Evolutionary conservation across 2,329 filamentous ascomycete species (phyloP).

Genomic region (Fusarium irregulare): DNA sequence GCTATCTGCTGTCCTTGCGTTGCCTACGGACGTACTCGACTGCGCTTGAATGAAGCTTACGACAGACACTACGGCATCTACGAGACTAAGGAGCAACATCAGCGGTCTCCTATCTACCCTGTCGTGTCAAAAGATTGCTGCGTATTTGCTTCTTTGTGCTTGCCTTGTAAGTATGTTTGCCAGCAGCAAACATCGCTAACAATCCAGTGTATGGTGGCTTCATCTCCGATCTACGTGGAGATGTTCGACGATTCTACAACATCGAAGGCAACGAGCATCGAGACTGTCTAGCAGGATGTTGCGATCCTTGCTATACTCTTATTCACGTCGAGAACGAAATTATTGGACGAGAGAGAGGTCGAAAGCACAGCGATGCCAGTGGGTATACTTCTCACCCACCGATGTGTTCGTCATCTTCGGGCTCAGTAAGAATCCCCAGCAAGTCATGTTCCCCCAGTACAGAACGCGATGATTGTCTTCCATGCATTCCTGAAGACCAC

Average conservation of each 20-base stretch:
- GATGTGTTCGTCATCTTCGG: conserved; percentile 34
- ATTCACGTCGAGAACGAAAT: conserved; percentile 50
- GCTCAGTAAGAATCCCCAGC: background rate
- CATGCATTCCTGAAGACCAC: conserved; percentile 34
- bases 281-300: conserved; percentile 47
- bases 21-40: conserved; percentile 15
- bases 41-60: background rate
- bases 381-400: conserved; percentile 39
- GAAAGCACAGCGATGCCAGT: conserved; percentile 2
- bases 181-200: background rate
- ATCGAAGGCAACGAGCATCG: conserved; percentile 43
- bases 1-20: conserved; percentile 14
- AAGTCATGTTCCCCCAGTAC: background rate
- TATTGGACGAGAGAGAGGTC: conserved; percentile 43
- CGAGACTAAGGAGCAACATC: background rate
- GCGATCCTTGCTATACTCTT: conserved; percentile 46
- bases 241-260: conserved; percentile 49
- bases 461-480: conserved; percentile 12
- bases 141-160: conserved; percentile 31
- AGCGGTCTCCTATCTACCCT: background rate
- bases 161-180: conserved; percentile 43
- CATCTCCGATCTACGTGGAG: conserved; percentile 46
- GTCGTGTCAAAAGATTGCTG: conserved; percentile 4
- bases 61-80: conserved; percentile 3
- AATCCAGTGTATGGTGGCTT: conserved; percentile 48